Base-by-base conservation (phyloP, 2,329 filamentous ascomycete genomes). In the Arachnomyces sp. region DNA sequence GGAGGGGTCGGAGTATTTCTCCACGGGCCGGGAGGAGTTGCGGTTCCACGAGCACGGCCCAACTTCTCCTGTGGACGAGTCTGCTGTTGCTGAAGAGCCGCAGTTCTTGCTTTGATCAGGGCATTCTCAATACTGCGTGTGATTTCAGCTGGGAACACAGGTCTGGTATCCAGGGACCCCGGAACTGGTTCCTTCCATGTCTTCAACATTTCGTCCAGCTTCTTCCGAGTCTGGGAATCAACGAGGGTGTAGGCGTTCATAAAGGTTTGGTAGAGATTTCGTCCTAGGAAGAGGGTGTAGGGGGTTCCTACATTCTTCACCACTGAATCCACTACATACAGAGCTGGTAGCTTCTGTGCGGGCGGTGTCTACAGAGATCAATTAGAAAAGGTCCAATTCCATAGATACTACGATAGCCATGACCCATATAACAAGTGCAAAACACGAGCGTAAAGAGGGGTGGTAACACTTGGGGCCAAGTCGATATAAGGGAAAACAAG, bases 261-360 rank as follows among this genome's bases (percentile, higher is more conserved):
- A 59, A 94, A 98, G 3, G 87, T 96, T 52, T 82, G 78, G 65
- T 90, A 96, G 30, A 98, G 77, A 56, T 90, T 90, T 31, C 86
- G 82, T 38, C 89, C 87, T 49, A 98, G 84, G 62, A 94, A 96
- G 9, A 96, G 74, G 0, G 90, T 96, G 64, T 98, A 98, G 6
- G 92, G 92, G 1, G 90, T 95, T 45, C 92, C 92, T 46, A 98
- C 88, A 70, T 98, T 96, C 66, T 98, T 98, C 59, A 94, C 89
- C 46, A 98, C 90, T 12, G 90, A 96, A 66, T 98, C 92, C 57
- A 98, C 81, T 49, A 98, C 86, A 66, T 96, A 98, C 18, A 98
- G 74, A n/a, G 92, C 87, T 13, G 92, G 89, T 2, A 98, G 72
- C 59, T 96, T 98, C 63, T 88, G 89, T 45, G 79, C 76, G 30